Base-by-base conservation (phyloP, 345 rosid species). In the Acer campestre region DNA sequence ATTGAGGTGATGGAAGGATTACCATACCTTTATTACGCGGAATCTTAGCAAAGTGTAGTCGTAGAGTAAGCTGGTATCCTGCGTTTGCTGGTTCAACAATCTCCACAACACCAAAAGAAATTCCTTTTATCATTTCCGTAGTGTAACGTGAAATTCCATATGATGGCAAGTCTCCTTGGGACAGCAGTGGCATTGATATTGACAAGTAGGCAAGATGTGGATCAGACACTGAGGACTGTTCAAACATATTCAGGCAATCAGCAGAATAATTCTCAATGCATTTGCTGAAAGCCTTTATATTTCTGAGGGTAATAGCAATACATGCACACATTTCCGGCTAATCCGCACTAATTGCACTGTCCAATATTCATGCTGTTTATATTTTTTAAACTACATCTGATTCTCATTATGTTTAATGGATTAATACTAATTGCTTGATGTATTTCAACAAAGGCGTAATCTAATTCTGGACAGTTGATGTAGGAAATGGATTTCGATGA, bases 31-130 rank as follows among this genome's bases (percentile, higher is more conserved):
- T 92, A 49, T 86, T 85, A 59, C 25, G 82, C 16, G 93, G 93
- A 70, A 93, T 86, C 83, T 82, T 89, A 23, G 84, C 63, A 70
- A 95, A 84, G 72, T 90, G 61, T 46, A 95, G 83, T 78, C 76
- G 80, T 62, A 95, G 87, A 72, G 98, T 92, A 74, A 95, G 86
- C 77, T 93, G 98, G 80, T 93, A 95, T 80, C 99, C 98, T 81
- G 91, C 84, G 80, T 79, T 74, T 70, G 95, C 82, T 23, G 97
- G 98, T 80, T 93, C 90, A 70, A 93, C 83, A 73, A 95, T 88
- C 78, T 90, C 93, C 64, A 89, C 84, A 59, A 86, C 90, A 82
- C 87, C 88, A 40, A 83, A 76, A 58, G 81, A 84, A 67, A 88
- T 82, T 65, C 86, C 81, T 84, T 85, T 85, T 23, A 92, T 76